These are phyloP conservation scores for Heracleum sosnowskyi DNA, from an alignment of 129 eudicot genomes.

Conservation along the genomic window DNA sequence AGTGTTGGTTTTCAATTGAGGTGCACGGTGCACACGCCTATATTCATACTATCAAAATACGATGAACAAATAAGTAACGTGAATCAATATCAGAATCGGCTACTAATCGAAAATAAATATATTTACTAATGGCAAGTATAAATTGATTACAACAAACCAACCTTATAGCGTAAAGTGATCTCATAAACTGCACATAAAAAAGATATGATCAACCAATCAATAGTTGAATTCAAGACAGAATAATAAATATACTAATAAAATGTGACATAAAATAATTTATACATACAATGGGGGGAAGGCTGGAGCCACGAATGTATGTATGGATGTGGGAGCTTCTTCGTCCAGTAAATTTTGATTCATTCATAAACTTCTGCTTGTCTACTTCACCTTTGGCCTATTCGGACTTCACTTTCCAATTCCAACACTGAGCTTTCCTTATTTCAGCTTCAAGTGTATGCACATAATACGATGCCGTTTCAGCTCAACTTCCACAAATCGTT, in stretches of 20 bases:
- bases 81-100: neutral
- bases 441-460: too few species aligned
- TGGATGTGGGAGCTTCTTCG: neutral
- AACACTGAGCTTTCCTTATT: neutral
- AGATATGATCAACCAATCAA: neutral
- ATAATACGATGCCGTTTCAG: too few species aligned
- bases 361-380: neutral
- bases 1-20: too few species aligned
- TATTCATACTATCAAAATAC: too few species aligned
- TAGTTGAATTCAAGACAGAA: neutral
- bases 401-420: neutral
- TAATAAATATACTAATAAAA: too few species aligned
- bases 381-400: neutral
- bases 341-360: neutral
- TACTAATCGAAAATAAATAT: neutral
- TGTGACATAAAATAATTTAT: neutral
- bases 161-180: neutral
- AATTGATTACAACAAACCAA: too few species aligned
- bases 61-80: neutral
- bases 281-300: neutral
- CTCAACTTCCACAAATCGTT: too few species aligned
- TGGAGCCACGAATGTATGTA: slow-evolving; percentile 1
- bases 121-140: too few species aligned
- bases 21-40: too few species aligned
- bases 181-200: neutral